Conservation (phyloP, 805 yeast species). For the Metschnikowia shivogae region DNA sequence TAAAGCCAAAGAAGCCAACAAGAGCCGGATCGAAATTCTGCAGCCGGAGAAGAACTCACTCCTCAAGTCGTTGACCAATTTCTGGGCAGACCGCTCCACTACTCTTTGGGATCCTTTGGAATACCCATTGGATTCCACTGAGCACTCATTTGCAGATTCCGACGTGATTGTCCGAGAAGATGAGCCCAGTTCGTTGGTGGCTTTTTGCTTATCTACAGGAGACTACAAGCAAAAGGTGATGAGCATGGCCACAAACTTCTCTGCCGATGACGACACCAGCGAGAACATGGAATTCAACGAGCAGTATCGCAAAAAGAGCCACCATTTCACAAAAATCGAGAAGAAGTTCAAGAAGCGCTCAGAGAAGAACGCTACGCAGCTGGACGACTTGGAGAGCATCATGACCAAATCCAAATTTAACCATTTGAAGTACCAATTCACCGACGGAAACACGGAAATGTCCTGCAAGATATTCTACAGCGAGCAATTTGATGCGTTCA, state of each 20-base stretch:
- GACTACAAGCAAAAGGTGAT: constrained; percentile 71
- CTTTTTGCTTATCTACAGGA: constrained; percentile 81
- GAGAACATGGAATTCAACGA: constrained; percentile 26
- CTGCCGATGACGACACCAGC: constrained; percentile 8
- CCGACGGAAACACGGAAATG: constrained; percentile 75
- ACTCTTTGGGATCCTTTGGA: constrained; percentile 90
- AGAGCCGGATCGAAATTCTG: constrained; percentile 26
- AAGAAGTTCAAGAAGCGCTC: constrained; percentile 35
- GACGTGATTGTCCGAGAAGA: constrained; percentile 92
- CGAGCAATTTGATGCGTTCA: constrained; percentile 93
- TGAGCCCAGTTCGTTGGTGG: constrained; percentile 92
- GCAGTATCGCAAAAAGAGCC: constrained; percentile 30
- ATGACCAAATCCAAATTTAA: constrained; percentile 82
- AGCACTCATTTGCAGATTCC: constrained; percentile 90
- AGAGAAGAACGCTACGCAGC: constrained; percentile 20
- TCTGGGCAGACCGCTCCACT: constrained; percentile 98
- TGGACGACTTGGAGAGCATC: constrained; percentile 50
- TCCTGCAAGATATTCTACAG: constrained; percentile 94
- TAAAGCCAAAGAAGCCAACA: constrained; percentile 1
- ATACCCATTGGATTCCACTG: constrained; percentile 75
- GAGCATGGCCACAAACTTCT: constrained; percentile 24
- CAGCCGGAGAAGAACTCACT: constrained; percentile 68
- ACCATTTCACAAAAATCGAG: constrained; percentile 38
- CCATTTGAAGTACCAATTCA: constrained; percentile 88
- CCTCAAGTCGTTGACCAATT: constrained; percentile 77